A percentile compares a stretch with the other conserved stretches of the same genome.
phyloP scores from a whole-genome alignment of 169 alveolate species.

The Plasmodium malariae region DNA sequence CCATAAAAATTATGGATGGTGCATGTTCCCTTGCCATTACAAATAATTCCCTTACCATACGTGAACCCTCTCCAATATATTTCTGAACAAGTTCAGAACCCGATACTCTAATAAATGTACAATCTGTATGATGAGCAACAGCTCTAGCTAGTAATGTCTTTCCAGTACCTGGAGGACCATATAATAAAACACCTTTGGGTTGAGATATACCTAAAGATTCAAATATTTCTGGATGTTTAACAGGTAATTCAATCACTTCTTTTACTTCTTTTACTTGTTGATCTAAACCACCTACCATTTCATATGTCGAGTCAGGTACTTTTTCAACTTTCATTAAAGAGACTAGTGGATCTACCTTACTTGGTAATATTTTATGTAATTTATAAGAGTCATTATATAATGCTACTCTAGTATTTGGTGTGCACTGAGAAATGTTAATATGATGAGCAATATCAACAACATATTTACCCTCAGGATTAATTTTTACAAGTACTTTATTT shows the following conservation, averaged over 20 bases:
- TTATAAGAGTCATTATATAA: conserved; percentile 92
- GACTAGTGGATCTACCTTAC: conserved; percentile 99
- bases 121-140: conserved; percentile 99
- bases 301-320: conserved; percentile 99
- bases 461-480: conserved; percentile 98
- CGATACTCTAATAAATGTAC: conserved; percentile 98
- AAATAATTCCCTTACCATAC: conserved; percentile 98
- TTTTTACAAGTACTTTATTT: conserved; percentile 97
- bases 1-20: conserved; percentile 98
- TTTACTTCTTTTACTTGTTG: conserved; percentile 98
- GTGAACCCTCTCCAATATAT: conserved; percentile 99
- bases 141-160: conserved; percentile 99
- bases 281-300: conserved; percentile 99
- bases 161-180: conserved; percentile 93
- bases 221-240: conserved; percentile 99
- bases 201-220: conserved; percentile 98
- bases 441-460: conserved; percentile 94
- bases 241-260: conserved; percentile 99
- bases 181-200: conserved; percentile 95
- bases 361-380: conserved; percentile 96
- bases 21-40: conserved; percentile 98
- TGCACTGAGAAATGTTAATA: conserved; percentile 93
- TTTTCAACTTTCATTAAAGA: conserved; percentile 99
- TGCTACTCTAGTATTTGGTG: conserved; percentile 96
- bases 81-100: conserved; percentile 99